Evolutionary conservation across 495 filamentous ascomycete genomes (phyloP).

Genomic region (Hypomontagnella submonticulosa): DNA sequence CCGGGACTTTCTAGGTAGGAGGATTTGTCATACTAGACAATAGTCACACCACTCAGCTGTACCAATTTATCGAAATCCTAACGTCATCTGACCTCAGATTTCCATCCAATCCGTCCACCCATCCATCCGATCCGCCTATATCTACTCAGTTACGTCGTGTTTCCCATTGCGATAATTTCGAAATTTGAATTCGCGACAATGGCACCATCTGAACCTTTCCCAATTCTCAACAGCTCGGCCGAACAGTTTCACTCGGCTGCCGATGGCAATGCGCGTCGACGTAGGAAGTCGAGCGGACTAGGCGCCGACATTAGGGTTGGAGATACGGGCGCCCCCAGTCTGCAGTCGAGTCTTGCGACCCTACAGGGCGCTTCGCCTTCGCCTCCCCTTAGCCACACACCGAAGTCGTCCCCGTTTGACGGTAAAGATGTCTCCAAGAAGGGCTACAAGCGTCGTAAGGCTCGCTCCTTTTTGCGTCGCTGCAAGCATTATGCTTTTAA

Average conservation of each 20-base stretch:
- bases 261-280: conserved; percentile 51
- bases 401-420: conserved; percentile 20
- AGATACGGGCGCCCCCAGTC: conserved; percentile 60
- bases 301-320: conserved; percentile 56
- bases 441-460: conserved; percentile 66
- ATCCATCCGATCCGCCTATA: neutral
- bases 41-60: conserved; percentile 2
- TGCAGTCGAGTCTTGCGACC: conserved; percentile 57
- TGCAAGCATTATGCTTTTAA: conserved; percentile 73
- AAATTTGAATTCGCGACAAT: conserved; percentile 36
- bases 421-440: conserved; percentile 48
- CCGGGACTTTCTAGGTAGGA: conserved; percentile 26
- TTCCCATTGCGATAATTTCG: neutral
- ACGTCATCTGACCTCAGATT: conserved; percentile 20
- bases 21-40: conserved; percentile 18
- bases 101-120: neutral
- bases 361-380: conserved; percentile 35
- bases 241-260: conserved; percentile 53
- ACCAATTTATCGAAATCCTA: conserved; percentile 17
- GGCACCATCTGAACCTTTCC: conserved; percentile 57
- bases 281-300: conserved; percentile 61
- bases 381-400: conserved; percentile 2
- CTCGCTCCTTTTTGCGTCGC: conserved; percentile 70
- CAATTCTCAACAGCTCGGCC: conserved; percentile 55
- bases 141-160: neutral